A percentile compares a stretch with the other conserved stretches of the same genome.
These are phyloP conservation scores for Musa balbisiana DNA, from an alignment of 202 grass and related monocot species.

Conservation along the genomic window DNA sequence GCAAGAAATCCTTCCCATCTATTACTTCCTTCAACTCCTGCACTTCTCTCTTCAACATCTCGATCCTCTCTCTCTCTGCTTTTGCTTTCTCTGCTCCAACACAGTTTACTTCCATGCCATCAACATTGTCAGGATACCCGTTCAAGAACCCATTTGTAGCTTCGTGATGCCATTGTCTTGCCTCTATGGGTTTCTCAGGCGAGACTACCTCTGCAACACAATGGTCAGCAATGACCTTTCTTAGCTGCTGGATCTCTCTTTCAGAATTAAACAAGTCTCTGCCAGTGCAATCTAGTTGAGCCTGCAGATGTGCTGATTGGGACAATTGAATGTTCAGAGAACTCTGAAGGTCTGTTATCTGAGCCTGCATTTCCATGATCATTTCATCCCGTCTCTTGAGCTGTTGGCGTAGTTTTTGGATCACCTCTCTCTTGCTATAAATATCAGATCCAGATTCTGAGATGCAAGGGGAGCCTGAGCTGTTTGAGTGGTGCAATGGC, in stretches of 20 bases:
- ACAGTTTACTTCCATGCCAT: conserved; percentile 16
- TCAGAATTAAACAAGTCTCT: conserved; percentile 35
- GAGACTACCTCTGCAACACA: conserved; percentile 21
- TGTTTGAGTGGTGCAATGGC: conserved; percentile 32
- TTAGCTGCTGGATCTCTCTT: conserved; percentile 40
- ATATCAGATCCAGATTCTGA: conserved; percentile 47
- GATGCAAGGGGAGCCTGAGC: conserved; percentile 32
- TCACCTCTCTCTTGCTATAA: conserved; percentile 40
- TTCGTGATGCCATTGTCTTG: background rate
- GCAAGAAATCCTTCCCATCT: conserved; percentile 37
- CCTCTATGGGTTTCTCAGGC: conserved; percentile 2
- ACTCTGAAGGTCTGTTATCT: conserved; percentile 33
- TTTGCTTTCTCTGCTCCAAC: background rate
- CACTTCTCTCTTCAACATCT: conserved; percentile 36
- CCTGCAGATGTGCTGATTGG: conserved; percentile 30
- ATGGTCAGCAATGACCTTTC: conserved; percentile 40
- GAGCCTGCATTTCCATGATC: conserved; percentile 42
- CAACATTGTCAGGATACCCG: conserved; percentile 21
- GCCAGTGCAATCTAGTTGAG: conserved; percentile 28
- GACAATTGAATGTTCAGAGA: conserved; percentile 29
- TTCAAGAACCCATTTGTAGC: conserved; percentile 10
- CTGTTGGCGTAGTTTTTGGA: conserved; percentile 38
- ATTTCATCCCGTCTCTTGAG: conserved; percentile 43
- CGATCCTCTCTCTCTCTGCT: conserved; percentile 25
- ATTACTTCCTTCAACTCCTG: conserved; percentile 37